phyloP scores from a whole-genome alignment of 176 grass and related monocot genomes.

The bread wheat (Triticum aestivum) region IWGSC_CS_RefSeq_v2.1 NC_057801.1:811847136-811847635 shows the following conservation, averaged over 20 bases:
- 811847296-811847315: not conserved
- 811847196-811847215: constrained; percentile 24
- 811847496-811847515: not conserved
- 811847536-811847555: not conserved
- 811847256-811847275: not conserved
- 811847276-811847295: no score
- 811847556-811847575: not conserved
- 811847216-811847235: not conserved
- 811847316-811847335: not conserved
- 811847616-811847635: not conserved
- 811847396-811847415: not conserved
- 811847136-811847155: constrained; percentile 32
- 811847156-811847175: constrained; percentile 42
- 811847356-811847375: not conserved
- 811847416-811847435: not conserved
- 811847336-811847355: not conserved
- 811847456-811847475: not conserved
- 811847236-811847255: not conserved
- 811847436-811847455: not conserved
- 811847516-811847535: not conserved
- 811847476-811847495: not conserved
- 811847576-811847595: no score
- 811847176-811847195: constrained; percentile 51
- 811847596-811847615: not conserved
- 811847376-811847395: not conserved